phyloP scores from a whole-genome alignment of 805 yeast genomes.

The Kodamaea leandrae region DNA sequence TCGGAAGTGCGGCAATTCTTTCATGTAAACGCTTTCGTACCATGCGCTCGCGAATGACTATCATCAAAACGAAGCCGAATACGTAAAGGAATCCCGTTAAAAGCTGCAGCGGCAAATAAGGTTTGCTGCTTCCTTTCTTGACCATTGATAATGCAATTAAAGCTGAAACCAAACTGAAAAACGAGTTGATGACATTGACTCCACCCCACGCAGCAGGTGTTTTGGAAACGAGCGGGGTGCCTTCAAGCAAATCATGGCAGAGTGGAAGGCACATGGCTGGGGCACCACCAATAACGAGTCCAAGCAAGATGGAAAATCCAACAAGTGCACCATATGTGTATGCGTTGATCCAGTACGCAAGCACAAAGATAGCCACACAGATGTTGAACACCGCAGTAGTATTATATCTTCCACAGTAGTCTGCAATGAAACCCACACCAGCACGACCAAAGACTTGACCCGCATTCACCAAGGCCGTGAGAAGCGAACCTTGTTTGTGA shows the following conservation, averaged over 20 bases:
- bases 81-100: conserved; percentile 54
- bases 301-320: conserved; percentile 29
- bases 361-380: conserved; percentile 23
- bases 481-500: conserved; percentile 27
- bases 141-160: conserved; percentile 50
- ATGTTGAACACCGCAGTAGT: conserved; percentile 21
- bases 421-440: conserved; percentile 46
- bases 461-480: conserved; percentile 40
- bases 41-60: conserved; percentile 52
- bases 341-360: conserved; percentile 41
- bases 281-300: conserved; percentile 31
- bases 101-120: conserved; percentile 58
- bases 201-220: conserved; percentile 43
- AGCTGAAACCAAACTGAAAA: conserved; percentile 47
- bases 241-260: conserved; percentile 9
- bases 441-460: conserved; percentile 51
- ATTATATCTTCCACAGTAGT: conserved; percentile 47
- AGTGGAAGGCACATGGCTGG: conserved; percentile 19
- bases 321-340: conserved; percentile 28
- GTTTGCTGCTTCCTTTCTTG: conserved; percentile 19
- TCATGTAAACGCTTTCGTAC: conserved; percentile 29
- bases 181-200: conserved; percentile 29
- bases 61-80: conserved; percentile 38
- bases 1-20: background rate
- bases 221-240: conserved; percentile 13